Conservation (phyloP, 1,284 basidiomycete species). For the Leccinum cinnamomeum region DNA sequence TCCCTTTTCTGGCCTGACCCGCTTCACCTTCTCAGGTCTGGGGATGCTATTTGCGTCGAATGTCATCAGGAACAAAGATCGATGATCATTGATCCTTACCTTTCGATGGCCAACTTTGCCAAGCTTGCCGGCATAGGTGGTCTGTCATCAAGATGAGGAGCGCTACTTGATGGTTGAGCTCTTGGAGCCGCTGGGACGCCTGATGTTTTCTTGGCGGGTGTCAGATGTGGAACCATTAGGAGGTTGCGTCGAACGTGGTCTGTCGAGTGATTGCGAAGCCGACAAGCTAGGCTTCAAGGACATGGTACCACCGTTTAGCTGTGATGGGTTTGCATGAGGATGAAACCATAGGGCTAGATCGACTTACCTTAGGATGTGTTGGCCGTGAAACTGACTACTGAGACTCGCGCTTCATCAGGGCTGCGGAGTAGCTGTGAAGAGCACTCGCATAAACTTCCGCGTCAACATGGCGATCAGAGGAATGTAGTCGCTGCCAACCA, state of each 20-base stretch:
- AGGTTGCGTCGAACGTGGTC: conserved; percentile 38
- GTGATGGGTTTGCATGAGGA: conserved; percentile 6
- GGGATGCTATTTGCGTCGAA: conserved; percentile 51
- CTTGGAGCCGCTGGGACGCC: conserved; percentile 59
- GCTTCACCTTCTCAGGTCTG: conserved; percentile 72
- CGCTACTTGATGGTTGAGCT: conserved; percentile 43
- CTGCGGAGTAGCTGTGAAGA: conserved; percentile 59
- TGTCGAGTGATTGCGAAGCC: conserved; percentile 39
- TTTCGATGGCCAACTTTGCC: conserved; percentile 64
- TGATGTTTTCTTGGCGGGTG: conserved; percentile 32
- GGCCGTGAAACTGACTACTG: conserved; percentile 53
- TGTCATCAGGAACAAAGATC: conserved; percentile 4
- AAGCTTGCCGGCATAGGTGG: conserved; percentile 33
- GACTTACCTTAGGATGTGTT: conserved; percentile 21
- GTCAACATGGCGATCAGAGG: conserved; percentile 46
- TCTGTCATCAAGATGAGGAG: conserved; percentile 23
- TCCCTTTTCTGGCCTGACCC: conserved; percentile 57
- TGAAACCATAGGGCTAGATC: conserved; percentile 21
- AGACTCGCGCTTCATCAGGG: conserved; percentile 66
- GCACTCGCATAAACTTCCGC: conserved; percentile 47
- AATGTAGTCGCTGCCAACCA: conserved; percentile 49
- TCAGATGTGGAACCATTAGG: conserved; percentile 38
- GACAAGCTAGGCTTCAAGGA: conserved; percentile 37
- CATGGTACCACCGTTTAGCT: conserved; percentile 38
- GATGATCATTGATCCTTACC: conserved; percentile 42